These are phyloP conservation scores for Patellifolia procumbens DNA, from an alignment of 179 eudicot genomes.

Conservation along the genomic window DNA sequence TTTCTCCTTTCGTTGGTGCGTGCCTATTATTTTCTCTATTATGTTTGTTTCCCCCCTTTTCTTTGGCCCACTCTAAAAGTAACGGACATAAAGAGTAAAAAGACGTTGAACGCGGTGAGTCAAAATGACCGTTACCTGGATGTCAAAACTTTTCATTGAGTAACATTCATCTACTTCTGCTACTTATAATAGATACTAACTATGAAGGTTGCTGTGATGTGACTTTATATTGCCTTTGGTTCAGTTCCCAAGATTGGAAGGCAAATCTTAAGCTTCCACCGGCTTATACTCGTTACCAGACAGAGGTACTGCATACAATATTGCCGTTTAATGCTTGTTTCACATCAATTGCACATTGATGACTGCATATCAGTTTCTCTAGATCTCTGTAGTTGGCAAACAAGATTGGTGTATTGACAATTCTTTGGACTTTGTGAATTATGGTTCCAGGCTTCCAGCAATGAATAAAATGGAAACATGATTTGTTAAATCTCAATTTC, in stretches of 20 bases:
- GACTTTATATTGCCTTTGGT: constrained; percentile 20
- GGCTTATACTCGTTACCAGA: constrained; percentile 29
- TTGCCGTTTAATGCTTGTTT: neutral
- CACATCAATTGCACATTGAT: neutral
- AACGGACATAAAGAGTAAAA: too few relatives aligned
- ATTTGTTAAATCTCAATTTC: neutral
- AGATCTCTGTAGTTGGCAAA: neutral
- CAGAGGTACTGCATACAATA: constrained; percentile 24
- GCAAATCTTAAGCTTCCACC: constrained; percentile 33
- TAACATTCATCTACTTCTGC: neutral
- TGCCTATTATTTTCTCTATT: too few relatives aligned
- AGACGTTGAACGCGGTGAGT: too few relatives aligned
- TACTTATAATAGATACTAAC: neutral
- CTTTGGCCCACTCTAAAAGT: too few relatives aligned
- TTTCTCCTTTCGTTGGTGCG: too few relatives aligned
- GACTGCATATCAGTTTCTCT: neutral
- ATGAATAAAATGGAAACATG: neutral
- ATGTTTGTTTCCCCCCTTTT: too few relatives aligned
- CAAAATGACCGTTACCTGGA: too few relatives aligned
- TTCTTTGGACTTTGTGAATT: neutral
- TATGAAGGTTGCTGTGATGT: constrained; percentile 3
- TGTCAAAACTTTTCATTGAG: neutral
- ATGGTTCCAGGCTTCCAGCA: neutral
- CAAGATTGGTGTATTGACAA: neutral
- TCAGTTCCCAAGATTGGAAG: constrained; percentile 33